Base-by-base conservation (phyloP, 1,284 basidiomycete species). In the Ganoderma meredithae region DNA sequence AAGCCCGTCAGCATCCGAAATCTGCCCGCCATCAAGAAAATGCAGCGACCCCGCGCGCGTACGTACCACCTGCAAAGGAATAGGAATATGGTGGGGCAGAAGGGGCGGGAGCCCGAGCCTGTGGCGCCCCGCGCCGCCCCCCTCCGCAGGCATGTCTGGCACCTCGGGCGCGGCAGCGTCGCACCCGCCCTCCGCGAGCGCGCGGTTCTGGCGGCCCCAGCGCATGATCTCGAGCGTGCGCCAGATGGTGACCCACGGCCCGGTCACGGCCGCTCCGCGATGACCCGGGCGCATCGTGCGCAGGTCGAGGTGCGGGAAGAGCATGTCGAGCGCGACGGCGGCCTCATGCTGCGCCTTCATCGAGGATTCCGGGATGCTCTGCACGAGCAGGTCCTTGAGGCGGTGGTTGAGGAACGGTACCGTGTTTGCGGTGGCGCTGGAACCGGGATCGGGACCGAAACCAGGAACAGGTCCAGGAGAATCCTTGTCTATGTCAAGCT, bases 221-320 rank as follows among this genome's bases (percentile, higher is more conserved):
- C 52, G 52, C 52, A 55, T 55, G 52, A 33, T 55, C 52, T 55
- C 52, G 27, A 55, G 52, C 52, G 52, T 55, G 27, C 31, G 31
- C 52, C 25, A 55, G 1, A 55, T 55, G 52, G 31, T 55, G 13
- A 8, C 17, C 52, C 52, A 55, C 4, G 25, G 27, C 6, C 13
- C 17, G 52, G 27, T 55, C 31, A 3, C 8, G 13, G 27, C 6
- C 52, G 27, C 5, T 17, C 47, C 47, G 47, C 47, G 10, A 2
- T 49, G 22, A 7, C 47, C 47, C 3, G 52, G 52, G 6, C 52
- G 52, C 52, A 55, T 55, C 27, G 13, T 33, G 52, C 27, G 13
- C 2, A 55, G 27, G 52, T 55, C 52, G 9, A 55, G 27, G 52
- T 55, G 2, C 3, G 52, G 27, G 27, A 55, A 55, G 13, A 55